Evolutionary conservation across 164 flowering plant genomes (phyloP).

Genomic region (Chimonanthus praecox): DNA sequence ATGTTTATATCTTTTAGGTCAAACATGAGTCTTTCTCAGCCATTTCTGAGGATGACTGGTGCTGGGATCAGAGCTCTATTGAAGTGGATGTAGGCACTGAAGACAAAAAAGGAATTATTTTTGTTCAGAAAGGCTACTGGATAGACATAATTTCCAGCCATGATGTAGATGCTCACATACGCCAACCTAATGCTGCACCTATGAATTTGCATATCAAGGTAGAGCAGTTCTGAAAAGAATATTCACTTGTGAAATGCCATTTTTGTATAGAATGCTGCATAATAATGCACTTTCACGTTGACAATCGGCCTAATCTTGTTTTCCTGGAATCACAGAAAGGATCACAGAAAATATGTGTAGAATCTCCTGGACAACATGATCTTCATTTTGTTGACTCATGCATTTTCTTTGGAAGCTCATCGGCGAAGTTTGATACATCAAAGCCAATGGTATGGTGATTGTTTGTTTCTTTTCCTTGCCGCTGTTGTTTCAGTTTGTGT

Average conservation of each 20-base stretch:
- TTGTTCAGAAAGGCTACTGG: conserved; percentile 91
- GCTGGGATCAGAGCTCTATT: conserved; percentile 75
- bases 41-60: conserved; percentile 63
- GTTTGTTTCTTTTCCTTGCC: neutral
- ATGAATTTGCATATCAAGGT: conserved; percentile 75
- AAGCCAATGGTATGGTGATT: conserved; percentile 40
- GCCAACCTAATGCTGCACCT: conserved; percentile 47
- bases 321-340: conserved; percentile 64
- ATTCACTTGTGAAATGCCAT: neutral
- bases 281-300: neutral
- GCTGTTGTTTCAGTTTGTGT: neutral
- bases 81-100: conserved; percentile 80
- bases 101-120: conserved; percentile 55
- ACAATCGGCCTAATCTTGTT: neutral
- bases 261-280: neutral
- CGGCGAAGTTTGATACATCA: conserved; percentile 62
- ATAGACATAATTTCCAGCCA: conserved; percentile 69
- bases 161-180: conserved; percentile 63
- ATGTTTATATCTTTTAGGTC: conserved; percentile 35
- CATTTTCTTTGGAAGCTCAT: conserved; percentile 75
- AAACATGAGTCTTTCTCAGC: conserved; percentile 37
- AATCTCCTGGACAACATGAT: conserved; percentile 79
- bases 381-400: conserved; percentile 82
- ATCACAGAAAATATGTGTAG: conserved; percentile 64
- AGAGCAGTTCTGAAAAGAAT: neutral